These are phyloP conservation scores for Pholiota microspora DNA, from an alignment of 768 basidiomycete genomes.

Conservation along the genomic window DNA sequence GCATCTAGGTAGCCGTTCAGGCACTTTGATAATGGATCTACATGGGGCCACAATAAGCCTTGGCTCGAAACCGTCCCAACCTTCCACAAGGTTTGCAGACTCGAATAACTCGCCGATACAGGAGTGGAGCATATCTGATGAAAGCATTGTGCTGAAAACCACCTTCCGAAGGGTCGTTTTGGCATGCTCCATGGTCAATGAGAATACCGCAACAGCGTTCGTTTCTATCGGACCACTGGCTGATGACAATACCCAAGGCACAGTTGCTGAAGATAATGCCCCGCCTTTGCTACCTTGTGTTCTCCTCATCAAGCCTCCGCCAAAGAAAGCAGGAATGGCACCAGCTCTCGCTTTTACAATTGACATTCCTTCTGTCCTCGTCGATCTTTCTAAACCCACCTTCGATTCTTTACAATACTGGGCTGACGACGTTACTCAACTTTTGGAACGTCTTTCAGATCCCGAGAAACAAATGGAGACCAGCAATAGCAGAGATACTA, in stretches of 20 bases:
- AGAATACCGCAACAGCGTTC: constrained; percentile 40
- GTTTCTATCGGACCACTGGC: constrained; percentile 49
- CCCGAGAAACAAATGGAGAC: constrained; percentile 22
- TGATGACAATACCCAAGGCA: constrained; percentile 11
- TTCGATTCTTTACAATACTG: constrained; percentile 84
- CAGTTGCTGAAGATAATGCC: neutral
- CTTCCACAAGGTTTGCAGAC: constrained; percentile 27
- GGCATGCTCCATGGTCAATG: constrained; percentile 42
- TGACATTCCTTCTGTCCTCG: constrained; percentile 62
- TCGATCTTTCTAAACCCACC: constrained; percentile 57
- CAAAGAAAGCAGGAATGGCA: constrained; percentile 4
- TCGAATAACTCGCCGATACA: constrained; percentile 6
- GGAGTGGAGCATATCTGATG: constrained; percentile 11
- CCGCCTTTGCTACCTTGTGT: constrained; percentile 33
- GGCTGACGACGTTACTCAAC: constrained; percentile 82
- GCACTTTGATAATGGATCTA: constrained; percentile 64
- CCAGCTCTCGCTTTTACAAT: constrained; percentile 29
- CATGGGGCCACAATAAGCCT: constrained; percentile 43
- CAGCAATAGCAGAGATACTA: constrained; percentile 48
- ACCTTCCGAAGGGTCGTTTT: constrained; percentile 45
- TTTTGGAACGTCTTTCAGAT: constrained; percentile 48
- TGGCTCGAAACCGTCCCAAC: constrained; percentile 4
- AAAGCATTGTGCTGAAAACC: constrained; percentile 32
- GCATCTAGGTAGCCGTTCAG: constrained; percentile 52
- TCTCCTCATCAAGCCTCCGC: constrained; percentile 26